phyloP scores from a whole-genome alignment of 2,329 filamentous ascomycete genomes.

The Diaporthe ampelina region DNA sequence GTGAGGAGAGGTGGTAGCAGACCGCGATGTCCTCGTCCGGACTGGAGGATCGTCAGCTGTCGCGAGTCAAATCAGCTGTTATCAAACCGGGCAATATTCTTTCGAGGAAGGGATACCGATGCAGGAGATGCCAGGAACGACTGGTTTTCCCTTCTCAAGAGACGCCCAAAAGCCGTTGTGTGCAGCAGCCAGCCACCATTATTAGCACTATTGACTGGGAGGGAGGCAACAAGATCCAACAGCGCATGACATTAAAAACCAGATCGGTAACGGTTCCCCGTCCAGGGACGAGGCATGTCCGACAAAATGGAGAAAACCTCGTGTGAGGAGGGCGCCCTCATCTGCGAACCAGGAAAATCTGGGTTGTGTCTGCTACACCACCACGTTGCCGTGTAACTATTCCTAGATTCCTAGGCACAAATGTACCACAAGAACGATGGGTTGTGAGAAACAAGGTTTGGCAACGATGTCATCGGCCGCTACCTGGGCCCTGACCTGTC shows the following conservation, averaged over 20 bases:
- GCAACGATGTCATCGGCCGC: conserved; percentile 34
- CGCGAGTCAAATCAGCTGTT: conserved; percentile 12
- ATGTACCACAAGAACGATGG: neutral
- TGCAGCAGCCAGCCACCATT: conserved; percentile 19
- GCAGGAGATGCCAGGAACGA: conserved; percentile 12
- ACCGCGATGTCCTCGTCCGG: conserved; percentile 6
- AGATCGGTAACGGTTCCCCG: neutral
- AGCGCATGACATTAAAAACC: conserved; percentile 10
- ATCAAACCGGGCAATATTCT: conserved; percentile 1
- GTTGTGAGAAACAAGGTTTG: conserved; percentile 20
- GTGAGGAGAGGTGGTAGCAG: neutral
- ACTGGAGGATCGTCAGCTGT: neutral
- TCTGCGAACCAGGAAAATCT: conserved; percentile 15
- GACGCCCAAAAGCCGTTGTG: neutral
- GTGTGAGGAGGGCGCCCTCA: conserved; percentile 11
- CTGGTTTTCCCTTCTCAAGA: neutral
- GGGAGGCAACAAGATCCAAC: neutral
- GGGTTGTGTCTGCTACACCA: conserved; percentile 6
- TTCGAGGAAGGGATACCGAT: conserved; percentile 22
- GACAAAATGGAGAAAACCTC: conserved; percentile 26
- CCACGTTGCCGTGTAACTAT: conserved; percentile 30
- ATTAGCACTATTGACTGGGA: neutral
- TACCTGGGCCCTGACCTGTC: neutral
- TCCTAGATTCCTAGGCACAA: conserved; percentile 5
- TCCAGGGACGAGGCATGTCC: conserved; percentile 23